Conservation (phyloP, 768 basidiomycete genomes). For the Lepiota subincarnata region DNA sequence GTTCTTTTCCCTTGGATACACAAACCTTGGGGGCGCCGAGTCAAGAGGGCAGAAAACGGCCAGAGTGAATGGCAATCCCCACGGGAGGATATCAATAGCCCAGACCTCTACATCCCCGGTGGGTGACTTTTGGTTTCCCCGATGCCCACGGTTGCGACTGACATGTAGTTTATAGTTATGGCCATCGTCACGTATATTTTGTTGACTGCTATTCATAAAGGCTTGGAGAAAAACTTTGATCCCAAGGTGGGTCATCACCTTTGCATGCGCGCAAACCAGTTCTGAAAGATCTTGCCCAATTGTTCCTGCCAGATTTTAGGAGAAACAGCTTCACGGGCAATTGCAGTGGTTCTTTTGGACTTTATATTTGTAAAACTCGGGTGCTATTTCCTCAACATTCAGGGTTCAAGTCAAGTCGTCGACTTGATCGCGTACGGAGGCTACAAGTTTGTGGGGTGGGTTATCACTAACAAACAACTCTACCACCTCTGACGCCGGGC, state of each 20-base stretch:
- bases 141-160: not conserved
- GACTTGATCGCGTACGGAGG: constrained; percentile 92
- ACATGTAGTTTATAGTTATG: constrained; percentile 59
- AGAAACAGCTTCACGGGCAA: constrained; percentile 75
- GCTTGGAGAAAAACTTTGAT: constrained; percentile 78
- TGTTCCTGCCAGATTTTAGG: constrained; percentile 60
- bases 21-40: constrained; percentile 75
- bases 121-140: not conserved
- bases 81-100: constrained; percentile 91
- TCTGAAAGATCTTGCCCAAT: not conserved
- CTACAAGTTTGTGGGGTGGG: constrained; percentile 96
- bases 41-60: constrained; percentile 58
- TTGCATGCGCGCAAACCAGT: not conserved
- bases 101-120: constrained; percentile 97
- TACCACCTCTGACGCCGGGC: not conserved
- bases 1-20: constrained; percentile 97
- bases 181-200: constrained; percentile 94
- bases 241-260: constrained; percentile 45
- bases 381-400: constrained; percentile 89
- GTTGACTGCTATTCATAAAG: constrained; percentile 79
- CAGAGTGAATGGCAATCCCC: constrained; percentile 84
- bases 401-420: constrained; percentile 62
- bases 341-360: constrained; percentile 83
- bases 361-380: constrained; percentile 87
- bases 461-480: constrained; percentile 5